phyloP scores from a whole-genome alignment of 2,329 filamentous ascomycete species.

The Xylariaceae sp. region DNA sequence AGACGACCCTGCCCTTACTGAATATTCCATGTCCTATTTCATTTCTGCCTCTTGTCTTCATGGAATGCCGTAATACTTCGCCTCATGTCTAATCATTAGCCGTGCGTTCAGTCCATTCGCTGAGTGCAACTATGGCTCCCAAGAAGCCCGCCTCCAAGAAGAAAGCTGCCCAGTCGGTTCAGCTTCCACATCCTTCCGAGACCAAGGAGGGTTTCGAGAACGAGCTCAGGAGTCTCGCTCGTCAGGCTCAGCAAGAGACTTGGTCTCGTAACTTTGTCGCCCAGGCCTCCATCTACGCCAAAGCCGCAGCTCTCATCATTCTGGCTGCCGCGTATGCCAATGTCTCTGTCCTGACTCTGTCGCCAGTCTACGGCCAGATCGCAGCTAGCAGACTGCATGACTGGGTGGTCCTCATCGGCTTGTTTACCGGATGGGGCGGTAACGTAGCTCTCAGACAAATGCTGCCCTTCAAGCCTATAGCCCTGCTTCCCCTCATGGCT shows the following conservation, averaged over 20 bases:
- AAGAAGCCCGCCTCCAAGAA: conserved; percentile 26
- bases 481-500: conserved; percentile 67
- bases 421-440: conserved; percentile 68
- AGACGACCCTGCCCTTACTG: not conserved
- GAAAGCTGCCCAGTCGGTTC: conserved; percentile 25
- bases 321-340: conserved; percentile 63
- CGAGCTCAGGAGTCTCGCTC: conserved; percentile 50
- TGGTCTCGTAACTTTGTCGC: conserved; percentile 31
- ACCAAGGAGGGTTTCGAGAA: conserved; percentile 51
- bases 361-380: conserved; percentile 84
- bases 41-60: conserved; percentile 4
- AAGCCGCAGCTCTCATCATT: conserved; percentile 43
- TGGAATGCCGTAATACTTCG: conserved; percentile 6
- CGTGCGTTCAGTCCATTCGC: no score
- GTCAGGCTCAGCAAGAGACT: conserved; percentile 30
- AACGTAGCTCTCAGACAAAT: conserved; percentile 53
- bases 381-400: conserved; percentile 70
- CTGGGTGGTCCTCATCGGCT: conserved; percentile 60
- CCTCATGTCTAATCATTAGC: no score
- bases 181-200: conserved; percentile 32
- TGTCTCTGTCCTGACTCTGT: conserved; percentile 70
- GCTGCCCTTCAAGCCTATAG: conserved; percentile 45
- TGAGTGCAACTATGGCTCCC: conserved; percentile 23
- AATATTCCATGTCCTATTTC: not conserved
- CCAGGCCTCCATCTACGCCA: conserved; percentile 40